phyloP scores from a whole-genome alignment of 192 early-diverging fungal genomes.

The Podila minutissima region DNA sequence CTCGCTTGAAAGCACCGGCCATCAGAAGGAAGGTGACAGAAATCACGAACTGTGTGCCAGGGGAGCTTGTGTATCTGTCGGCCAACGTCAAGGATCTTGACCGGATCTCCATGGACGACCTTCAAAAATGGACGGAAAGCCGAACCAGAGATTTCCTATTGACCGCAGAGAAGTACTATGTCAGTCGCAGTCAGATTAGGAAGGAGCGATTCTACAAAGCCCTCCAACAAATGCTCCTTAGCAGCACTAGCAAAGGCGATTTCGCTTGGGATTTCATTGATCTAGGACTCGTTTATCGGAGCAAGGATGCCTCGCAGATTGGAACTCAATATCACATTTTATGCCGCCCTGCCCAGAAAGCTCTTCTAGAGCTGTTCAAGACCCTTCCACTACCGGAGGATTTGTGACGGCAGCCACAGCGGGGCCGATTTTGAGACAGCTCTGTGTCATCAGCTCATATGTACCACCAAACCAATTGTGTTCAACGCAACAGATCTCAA shows the following conservation, averaged over 20 bases:
- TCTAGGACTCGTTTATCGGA: constrained; percentile 37
- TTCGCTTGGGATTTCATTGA: constrained; percentile 49
- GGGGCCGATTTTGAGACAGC: constrained; percentile 34
- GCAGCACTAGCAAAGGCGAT: constrained; percentile 10
- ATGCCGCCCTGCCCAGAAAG: constrained; percentile 37
- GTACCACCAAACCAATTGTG: constrained; percentile 10
- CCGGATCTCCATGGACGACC: constrained; percentile 3
- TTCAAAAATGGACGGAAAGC: constrained; percentile 9
- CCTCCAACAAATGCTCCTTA: constrained; percentile 30
- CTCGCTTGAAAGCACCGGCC: neutral
- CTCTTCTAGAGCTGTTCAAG: constrained; percentile 44
- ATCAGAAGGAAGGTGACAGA: constrained; percentile 16
- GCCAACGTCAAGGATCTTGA: constrained; percentile 3
- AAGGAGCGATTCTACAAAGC: constrained; percentile 17
- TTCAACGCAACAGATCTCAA: constrained; percentile 32
- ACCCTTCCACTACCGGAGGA: constrained; percentile 14
- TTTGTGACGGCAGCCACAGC: constrained; percentile 7
- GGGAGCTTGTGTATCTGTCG: constrained; percentile 29
- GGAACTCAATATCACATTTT: constrained; percentile 23
- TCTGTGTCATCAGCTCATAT: constrained; percentile 28
- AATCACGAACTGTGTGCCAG: constrained; percentile 43
- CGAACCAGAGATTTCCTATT: neutral
- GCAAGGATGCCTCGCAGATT: constrained; percentile 1
- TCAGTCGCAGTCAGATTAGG: neutral
- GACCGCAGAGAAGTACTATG: constrained; percentile 18